These are phyloP conservation scores for Gastrodia elata DNA, from an alignment of 106 monocot genomes.

Conservation along the genomic window DNA sequence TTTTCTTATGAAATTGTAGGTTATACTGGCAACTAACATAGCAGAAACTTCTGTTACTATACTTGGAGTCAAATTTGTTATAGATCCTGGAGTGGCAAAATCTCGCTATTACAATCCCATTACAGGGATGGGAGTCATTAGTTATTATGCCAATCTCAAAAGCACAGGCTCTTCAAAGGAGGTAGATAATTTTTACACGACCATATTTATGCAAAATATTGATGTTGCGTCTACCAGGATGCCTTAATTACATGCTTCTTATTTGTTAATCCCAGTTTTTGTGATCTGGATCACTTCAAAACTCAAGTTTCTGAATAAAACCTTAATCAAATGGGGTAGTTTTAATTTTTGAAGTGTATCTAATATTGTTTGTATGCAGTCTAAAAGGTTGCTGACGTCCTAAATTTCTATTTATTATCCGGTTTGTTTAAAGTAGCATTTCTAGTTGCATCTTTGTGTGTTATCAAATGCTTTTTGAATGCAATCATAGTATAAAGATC, in stretches of 20 bases:
- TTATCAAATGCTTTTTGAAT: background rate
- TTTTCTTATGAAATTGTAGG: constrained; percentile 19
- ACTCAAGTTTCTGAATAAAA: background rate
- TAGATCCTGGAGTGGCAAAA: constrained; percentile 93
- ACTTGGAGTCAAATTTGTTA: constrained; percentile 93
- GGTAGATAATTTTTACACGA: constrained; percentile 25
- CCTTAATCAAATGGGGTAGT: background rate
- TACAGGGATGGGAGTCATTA: constrained; percentile 91
- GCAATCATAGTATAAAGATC: background rate
- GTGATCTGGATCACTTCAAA: background rate
- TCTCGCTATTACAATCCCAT: constrained; percentile 74
- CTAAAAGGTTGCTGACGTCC: background rate
- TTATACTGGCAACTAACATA: constrained; percentile 96
- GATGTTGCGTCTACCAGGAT: background rate
- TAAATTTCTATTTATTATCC: background rate
- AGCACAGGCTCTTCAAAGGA: constrained; percentile 96
- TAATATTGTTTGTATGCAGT: background rate
- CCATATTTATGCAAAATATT: background rate
- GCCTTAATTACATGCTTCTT: background rate
- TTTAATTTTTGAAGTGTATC: background rate
- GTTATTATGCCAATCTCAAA: constrained; percentile 74
- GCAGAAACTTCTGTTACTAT: constrained; percentile 98
- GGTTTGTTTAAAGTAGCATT: background rate
- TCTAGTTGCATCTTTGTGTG: background rate
- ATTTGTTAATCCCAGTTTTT: background rate